These are phyloP conservation scores for Aureobasidium sp. DNA, from an alignment of 2,329 filamentous ascomycete species.

Conservation along the genomic window DNA sequence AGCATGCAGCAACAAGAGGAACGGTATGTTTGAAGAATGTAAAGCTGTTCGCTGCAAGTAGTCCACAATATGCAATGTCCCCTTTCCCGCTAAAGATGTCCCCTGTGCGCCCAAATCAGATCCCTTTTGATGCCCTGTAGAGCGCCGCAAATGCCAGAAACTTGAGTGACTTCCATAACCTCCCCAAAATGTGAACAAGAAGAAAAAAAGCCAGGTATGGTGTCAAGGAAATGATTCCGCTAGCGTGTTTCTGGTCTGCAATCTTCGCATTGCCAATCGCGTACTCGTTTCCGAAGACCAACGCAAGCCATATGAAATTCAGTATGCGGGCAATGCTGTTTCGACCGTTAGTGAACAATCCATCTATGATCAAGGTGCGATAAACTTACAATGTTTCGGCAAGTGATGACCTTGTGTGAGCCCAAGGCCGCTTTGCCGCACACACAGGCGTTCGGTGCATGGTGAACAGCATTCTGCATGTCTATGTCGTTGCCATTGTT, in stretches of 20 bases:
- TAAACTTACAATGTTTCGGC: constrained; percentile 18
- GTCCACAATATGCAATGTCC: background rate
- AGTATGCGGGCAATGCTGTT: constrained; percentile 14
- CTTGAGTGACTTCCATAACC: background rate
- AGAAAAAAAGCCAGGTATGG: background rate
- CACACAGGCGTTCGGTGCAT: constrained; percentile 11
- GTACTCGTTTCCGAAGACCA: constrained; percentile 14
- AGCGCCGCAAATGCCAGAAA: background rate
- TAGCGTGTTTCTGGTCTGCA: constrained; percentile 11
- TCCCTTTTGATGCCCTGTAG: background rate
- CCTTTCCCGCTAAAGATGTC: background rate
- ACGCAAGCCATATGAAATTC: constrained; percentile 22
- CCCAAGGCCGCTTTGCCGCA: constrained; percentile 15
- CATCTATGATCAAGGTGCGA: background rate
- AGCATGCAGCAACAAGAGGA: background rate
- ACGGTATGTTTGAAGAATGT: background rate
- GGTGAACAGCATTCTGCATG: background rate
- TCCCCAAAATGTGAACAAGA: background rate
- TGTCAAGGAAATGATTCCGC: background rate
- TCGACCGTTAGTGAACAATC: background rate
- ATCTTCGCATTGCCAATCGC: constrained; percentile 18
- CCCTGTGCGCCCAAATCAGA: background rate
- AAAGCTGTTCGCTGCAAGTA: background rate
- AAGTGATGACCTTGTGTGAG: constrained; percentile 16
- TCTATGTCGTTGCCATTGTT: background rate